Base-by-base conservation (phyloP, 2,329 filamentous ascomycete genomes). In the Aureobasidium vineae region DNA sequence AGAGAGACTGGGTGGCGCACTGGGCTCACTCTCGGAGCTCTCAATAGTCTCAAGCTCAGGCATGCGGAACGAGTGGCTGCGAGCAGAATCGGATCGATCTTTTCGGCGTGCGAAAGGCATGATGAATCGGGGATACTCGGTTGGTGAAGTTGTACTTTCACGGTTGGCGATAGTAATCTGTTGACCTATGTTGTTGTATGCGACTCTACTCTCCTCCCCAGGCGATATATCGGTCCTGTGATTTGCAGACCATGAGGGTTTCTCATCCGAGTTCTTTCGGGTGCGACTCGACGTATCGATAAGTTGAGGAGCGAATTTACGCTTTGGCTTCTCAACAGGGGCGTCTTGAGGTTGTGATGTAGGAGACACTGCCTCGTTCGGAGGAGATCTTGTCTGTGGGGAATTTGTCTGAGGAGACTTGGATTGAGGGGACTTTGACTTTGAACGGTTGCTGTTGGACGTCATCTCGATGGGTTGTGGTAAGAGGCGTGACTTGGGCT, bases 231-330 rank as follows among this genome's bases (percentile, higher is more conserved):
- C 89, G 41, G 90, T 92, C 78, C 88, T 90, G 77, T 90, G 87
- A 67, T 84, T 84, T 13, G 85, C 86, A 64, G 82, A 82, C 26
- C 87, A 85, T 36, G 87, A 85, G 23, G 87, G 86, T 6, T 82
- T 83, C 0, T 82, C 77, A 71, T 92, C 88, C 23, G 87, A 87
- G 19, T 84, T 84, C 72, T 87, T 87, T 69, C 89, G 86, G 40
- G 87, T 87, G 63, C 92, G 84, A 71, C 87, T 86, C 4, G 89
- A 89, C 2, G 90, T 93, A 77, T 94, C 91, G 69, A 96, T 88
- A 65, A 96, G 81, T 72, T 94, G 89, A 15, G 92, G 92, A 36
- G 88, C 84, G 75, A 96, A 96, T 68, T 78, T 84, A 49, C 82
- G 79, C 4, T 74, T 68, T 47, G 68, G 73, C 65, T 73, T 74